Base-by-base conservation (phyloP, 2,329 filamentous ascomycete species). In the Pseudocercospora vitis region DNA sequence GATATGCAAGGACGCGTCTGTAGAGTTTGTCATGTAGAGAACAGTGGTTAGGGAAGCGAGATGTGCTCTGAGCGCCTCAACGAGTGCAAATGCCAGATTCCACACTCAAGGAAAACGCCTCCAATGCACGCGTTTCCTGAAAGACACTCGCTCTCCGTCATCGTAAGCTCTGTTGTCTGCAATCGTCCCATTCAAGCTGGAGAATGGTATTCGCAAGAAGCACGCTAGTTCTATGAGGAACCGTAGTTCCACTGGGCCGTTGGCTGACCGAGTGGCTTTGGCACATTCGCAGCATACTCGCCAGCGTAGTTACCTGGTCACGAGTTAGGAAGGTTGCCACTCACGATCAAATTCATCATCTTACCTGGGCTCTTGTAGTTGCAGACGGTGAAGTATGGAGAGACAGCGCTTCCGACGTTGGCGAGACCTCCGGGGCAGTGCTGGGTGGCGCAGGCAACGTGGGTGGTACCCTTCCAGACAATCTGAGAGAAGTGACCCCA, bases 401-500 rank as follows among this genome's bases (percentile, higher is more conserved):
- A 51, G 23, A 74, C 63, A 46, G 68, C 65, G 53, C 66, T 65
- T 48, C 72, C 73, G 42, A 71, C 70, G 58, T 76, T 75, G 48
- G 64, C 68, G 37, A 81, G 69, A 49, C 78, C 76, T 83, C 71
- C 79, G 29, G 70, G 64, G 73, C 86, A 88, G 68, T 76, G 72
- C 48, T 76, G 68, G 29, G 76, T 81, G 48, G 76, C 77, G 69
- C 88, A 91, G 60, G 85, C 88, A 49, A 91, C 75, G 32, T 76
- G 62, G 14, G 73, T 80, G 52, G 84, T 83, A 19, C 60, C 72
- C 68, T 81, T 81, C 88, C 88, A 91, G 54, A 91, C 79, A 24
- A 91, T 75, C 75, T 91, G 86, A 48, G 84, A 81, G 73, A 90
- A 89, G 71, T 91, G 88, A 52, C 89, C 89, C 80, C 81, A 90